These are phyloP conservation scores for Lantana camara DNA, from an alignment of 257 asterid species.

Conservation along the genomic window DNA sequence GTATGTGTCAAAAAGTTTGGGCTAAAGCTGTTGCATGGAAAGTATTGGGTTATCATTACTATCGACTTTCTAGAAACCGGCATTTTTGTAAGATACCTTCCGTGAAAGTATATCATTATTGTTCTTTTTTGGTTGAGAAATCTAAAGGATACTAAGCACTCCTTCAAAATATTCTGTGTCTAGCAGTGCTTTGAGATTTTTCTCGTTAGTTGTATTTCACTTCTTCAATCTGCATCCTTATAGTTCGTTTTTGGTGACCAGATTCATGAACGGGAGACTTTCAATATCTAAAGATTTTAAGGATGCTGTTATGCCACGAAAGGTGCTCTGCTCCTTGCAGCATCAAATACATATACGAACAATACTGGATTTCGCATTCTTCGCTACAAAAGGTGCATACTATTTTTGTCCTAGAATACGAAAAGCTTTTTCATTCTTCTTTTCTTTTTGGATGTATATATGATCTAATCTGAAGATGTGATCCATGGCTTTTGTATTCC, in stretches of 20 bases:
- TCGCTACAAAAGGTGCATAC: slow-evolving; percentile 27
- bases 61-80: slow-evolving; percentile 5
- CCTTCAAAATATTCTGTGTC: background rate
- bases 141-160: background rate
- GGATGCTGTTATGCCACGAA: slow-evolving; percentile 20
- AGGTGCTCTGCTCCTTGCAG: too few species aligned
- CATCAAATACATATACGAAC: slow-evolving; percentile 7
- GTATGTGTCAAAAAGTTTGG: background rate
- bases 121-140: background rate
- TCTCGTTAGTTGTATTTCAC: slow-evolving; percentile 3
- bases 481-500: too few species aligned
- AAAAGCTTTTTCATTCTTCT: background rate
- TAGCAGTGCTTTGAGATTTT: slow-evolving; percentile 13
- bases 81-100: background rate
- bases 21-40: background rate
- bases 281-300: slow-evolving; percentile 14
- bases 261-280: slow-evolving; percentile 27
- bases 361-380: slow-evolving; percentile 14
- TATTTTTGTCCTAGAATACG: background rate
- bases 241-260: slow-evolving; percentile 26
- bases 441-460: background rate
- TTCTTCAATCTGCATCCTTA: slow-evolving; percentile 20
- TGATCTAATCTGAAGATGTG: too few species aligned
- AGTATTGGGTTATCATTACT: background rate
- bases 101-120: background rate